Evolutionary conservation across 495 filamentous ascomycete genomes (phyloP), one percentile per base, ranked within the genome.

Genomic region (Pseudoneurospora amorphoporcata): DNA sequence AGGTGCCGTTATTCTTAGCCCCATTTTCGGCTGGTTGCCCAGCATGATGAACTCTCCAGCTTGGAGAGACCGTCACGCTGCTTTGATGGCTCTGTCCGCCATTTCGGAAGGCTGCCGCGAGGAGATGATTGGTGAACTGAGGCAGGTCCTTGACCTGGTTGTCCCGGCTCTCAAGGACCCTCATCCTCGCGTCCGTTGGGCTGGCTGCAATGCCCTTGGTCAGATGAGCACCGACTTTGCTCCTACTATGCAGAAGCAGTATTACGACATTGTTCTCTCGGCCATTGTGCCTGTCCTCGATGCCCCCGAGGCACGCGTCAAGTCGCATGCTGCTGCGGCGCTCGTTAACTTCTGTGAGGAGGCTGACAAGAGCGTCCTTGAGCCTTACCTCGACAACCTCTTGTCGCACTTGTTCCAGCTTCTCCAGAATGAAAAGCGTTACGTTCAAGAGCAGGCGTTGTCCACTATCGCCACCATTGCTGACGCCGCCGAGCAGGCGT

Each of bases 211-310:
- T 79, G 96, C 96, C n/a, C 85, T 99, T 35, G 96, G 96, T 16
- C 96, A 99, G 81, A 99, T 99, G 96, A 98, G 96, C 82, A 99
- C 96, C 10, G 96, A 99, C 81, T 99, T 99, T 80, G 95, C 96
- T 39, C 95, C 94, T 2, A 97, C 92, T 14, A 98, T 99, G 96
- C 96, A 99, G 80, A 91, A 94, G 76, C 95, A 97, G 76, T 97
- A 95, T 81, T 94, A 96, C 77, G 86, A 90, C 65, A 84, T 90
- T 45, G 93, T 98, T 2, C 85, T 99, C 68, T 91, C 88, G 70
- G 92, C 92, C 74, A 97, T 99, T 68, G 94, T 98, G 71, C 94
- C 94, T 5, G 96, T 98, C 1, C 87, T 99, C 16, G 87, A 94
- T 76, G 94, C 94, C 2, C 86, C 92, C 3, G 95, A 98, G 81